These are phyloP conservation scores for Mycena rosella DNA, from an alignment of 768 basidiomycete genomes.

Conservation along the genomic window DNA sequence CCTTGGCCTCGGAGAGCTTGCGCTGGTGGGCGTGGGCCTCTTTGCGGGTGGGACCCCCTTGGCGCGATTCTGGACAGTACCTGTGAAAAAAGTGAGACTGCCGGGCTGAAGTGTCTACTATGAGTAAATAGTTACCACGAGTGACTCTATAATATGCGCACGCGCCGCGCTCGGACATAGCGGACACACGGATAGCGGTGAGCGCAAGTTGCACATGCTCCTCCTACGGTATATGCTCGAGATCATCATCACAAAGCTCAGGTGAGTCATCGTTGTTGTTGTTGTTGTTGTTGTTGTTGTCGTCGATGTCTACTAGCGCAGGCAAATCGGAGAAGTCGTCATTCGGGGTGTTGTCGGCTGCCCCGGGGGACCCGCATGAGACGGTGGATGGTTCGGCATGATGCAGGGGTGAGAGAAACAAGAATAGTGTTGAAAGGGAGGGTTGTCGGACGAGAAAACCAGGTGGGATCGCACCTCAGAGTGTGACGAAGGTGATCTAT, in stretches of 20 bases:
- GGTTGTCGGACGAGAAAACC: background rate
- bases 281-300: no score
- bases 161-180: conserved; percentile 3
- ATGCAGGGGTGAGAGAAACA: no score
- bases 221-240: background rate
- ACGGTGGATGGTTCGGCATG: no score
- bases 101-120: no score
- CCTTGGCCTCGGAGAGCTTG: conserved; percentile 12
- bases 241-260: background rate
- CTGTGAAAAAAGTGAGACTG: no score
- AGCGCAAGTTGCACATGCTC: conserved; percentile 14
- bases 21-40: conserved; percentile 24
- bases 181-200: background rate
- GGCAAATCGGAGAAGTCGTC: background rate
- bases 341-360: background rate
- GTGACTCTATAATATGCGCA: conserved; percentile 8
- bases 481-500: background rate
- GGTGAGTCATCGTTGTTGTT: background rate
- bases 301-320: background rate
- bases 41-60: conserved; percentile 3
- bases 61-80: background rate
- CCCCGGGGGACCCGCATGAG: no score
- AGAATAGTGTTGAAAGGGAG: no score
- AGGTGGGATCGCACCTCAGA: background rate
- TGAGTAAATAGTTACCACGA: conserved; percentile 1